Evolutionary conservation across 1,284 basidiomycete species (phyloP).

Genomic region (Heterobasidion irregulare): DNA sequence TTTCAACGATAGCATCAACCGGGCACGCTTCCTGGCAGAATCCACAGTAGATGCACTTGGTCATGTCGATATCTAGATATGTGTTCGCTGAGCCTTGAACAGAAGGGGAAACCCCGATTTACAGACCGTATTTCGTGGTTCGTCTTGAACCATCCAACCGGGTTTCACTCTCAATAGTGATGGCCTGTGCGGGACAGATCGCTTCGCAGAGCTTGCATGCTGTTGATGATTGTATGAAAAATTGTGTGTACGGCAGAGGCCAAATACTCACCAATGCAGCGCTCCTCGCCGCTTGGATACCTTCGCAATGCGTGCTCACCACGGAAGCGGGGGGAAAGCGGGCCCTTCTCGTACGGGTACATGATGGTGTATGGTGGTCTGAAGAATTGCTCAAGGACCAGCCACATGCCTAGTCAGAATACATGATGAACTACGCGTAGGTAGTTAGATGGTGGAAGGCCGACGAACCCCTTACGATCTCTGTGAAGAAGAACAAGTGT

Average conservation of each 20-base stretch:
- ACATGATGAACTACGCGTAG: neutral
- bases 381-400: constrained; percentile 98
- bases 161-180: constrained; percentile 98
- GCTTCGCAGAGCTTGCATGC: constrained; percentile 99
- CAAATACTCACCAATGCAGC: constrained; percentile 80
- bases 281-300: constrained; percentile 97
- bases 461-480: constrained; percentile 86
- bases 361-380: constrained; percentile 98
- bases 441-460: neutral
- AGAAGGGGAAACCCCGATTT: constrained; percentile 3
- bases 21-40: constrained; percentile 99
- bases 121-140: constrained; percentile 91
- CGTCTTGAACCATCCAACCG: constrained; percentile 92
- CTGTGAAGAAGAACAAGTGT: constrained; percentile 97
- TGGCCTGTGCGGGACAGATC: constrained; percentile 98
- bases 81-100: neutral
- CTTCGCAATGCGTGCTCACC: constrained; percentile 98
- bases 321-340: constrained; percentile 94
- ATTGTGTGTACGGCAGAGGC: no score
- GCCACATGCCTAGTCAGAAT: constrained; percentile 82
- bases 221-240: constrained; percentile 22
- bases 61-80: constrained; percentile 86
- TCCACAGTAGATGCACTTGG: constrained; percentile 95
- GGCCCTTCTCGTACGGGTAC: constrained; percentile 98
- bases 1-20: constrained; percentile 99